Evolutionary conservation across 257 asterid species (phyloP).

Genomic region (Schizonepeta tenuifolia): DNA sequence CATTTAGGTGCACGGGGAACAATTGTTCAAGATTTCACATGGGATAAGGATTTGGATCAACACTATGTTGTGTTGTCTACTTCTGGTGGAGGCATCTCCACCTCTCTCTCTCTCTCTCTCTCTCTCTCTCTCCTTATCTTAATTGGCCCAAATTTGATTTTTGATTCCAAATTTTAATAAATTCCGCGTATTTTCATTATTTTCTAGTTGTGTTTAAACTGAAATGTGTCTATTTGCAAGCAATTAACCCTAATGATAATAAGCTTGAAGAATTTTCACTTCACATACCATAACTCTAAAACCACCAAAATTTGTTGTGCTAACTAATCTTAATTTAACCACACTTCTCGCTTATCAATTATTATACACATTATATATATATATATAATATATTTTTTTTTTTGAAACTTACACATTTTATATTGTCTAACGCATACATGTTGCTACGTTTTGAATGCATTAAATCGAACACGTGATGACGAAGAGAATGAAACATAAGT

Average conservation of each 20-base stretch:
- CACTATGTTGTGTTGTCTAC: slow-evolving; percentile 22
- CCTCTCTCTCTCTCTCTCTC: too few relatives aligned
- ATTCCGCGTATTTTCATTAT: too few relatives aligned
- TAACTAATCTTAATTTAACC: background rate
- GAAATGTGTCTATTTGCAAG: too few relatives aligned
- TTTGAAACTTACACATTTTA: too few relatives aligned
- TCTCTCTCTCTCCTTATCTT: too few relatives aligned
- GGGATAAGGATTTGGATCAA: slow-evolving; percentile 18
- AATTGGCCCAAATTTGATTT: too few relatives aligned
- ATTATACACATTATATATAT: too few relatives aligned
- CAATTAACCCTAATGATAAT: background rate
- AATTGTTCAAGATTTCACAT: slow-evolving; percentile 33
- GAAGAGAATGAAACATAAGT: background rate
- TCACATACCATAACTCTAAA: slow-evolving; percentile 4
- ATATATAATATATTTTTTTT: too few relatives aligned
- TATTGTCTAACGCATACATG: background rate
- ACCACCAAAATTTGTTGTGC: background rate
- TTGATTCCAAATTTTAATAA: too few relatives aligned
- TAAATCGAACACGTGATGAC: background rate
- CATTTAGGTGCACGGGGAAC: slow-evolving; percentile 26
- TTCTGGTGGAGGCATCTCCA: slow-evolving; percentile 6
- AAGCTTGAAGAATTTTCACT: background rate
- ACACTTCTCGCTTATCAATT: background rate
- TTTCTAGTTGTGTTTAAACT: too few relatives aligned
- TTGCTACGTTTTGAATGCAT: background rate